Conservation (phyloP, 129 eudicot species). For the Rutidosis leptorrhynchoides region DNA sequence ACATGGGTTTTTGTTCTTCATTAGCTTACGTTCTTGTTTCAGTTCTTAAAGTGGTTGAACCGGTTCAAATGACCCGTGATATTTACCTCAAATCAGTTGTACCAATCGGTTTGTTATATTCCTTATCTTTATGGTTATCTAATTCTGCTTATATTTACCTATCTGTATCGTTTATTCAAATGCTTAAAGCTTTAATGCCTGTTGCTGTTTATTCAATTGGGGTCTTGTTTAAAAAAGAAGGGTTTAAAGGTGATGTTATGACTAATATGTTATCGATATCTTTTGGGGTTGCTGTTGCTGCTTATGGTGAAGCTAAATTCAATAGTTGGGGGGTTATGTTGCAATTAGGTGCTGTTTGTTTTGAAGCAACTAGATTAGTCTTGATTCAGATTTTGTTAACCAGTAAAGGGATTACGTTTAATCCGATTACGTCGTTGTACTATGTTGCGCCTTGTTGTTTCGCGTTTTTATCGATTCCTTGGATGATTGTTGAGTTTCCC, state of each 20-base stretch:
- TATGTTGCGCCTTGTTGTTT: conserved; percentile 80
- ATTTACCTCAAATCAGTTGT: conserved; percentile 61
- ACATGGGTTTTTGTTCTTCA: conserved; percentile 66
- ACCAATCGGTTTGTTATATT: conserved; percentile 63
- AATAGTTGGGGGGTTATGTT: conserved; percentile 63
- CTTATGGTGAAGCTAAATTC: conserved; percentile 72
- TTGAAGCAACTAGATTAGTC: conserved; percentile 73
- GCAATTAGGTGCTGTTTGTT: conserved; percentile 71
- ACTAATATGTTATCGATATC: conserved; percentile 68
- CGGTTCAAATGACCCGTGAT: conserved; percentile 65
- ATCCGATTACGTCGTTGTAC: conserved; percentile 64
- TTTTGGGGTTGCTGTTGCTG: conserved; percentile 67
- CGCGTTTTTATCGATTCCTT: conserved; percentile 55
- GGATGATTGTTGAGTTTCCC: conserved; percentile 68
- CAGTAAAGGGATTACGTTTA: conserved; percentile 58
- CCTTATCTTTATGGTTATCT: conserved; percentile 62
- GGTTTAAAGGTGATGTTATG: conserved; percentile 48
- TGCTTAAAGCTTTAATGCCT: conserved; percentile 83
- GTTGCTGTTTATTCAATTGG: conserved; percentile 74
- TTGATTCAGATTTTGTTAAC: conserved; percentile 66
- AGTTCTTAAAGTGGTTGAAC: conserved; percentile 54
- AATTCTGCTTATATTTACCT: conserved; percentile 71
- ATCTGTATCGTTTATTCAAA: conserved; percentile 71
- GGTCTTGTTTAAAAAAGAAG: conserved; percentile 53
- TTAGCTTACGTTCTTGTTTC: conserved; percentile 57